Percentiles rank a stretch among this genome's conserved stretches.
These are phyloP conservation scores for Anethum foeniculum DNA, from an alignment of 140 eudicot genomes.

Conservation along the genomic window DNA sequence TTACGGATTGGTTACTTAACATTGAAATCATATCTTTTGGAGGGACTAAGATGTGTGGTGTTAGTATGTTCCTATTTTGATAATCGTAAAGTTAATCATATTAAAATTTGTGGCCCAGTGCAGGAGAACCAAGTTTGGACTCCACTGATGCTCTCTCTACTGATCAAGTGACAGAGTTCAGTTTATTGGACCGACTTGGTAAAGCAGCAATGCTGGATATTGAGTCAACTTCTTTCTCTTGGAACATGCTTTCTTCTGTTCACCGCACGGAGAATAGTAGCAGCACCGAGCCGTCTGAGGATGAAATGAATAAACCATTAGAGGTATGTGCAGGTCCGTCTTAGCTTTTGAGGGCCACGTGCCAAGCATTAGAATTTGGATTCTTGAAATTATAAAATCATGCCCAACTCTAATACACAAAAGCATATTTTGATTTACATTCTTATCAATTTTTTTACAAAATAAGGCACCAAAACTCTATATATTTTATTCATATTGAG, in stretches of 20 bases:
- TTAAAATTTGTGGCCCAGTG: constrained; percentile 35
- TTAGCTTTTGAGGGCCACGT: not conserved
- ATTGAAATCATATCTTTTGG: not conserved
- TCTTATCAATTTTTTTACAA: not conserved
- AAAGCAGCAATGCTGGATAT: constrained; percentile 80
- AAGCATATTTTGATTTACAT: not conserved
- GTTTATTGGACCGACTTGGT: constrained; percentile 90
- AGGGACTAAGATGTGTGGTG: not conserved
- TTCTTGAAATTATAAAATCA: not conserved
- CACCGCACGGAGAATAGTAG: constrained; percentile 87
- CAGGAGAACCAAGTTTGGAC: constrained; percentile 48
- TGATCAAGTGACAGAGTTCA: constrained; percentile 60
- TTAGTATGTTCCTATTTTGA: not conserved
- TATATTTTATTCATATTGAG: not conserved
- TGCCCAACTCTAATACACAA: not conserved
- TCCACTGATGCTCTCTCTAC: constrained; percentile 28
- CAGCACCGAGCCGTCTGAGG: constrained; percentile 81
- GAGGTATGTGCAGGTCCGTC: constrained; percentile 48
- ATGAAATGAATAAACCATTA: constrained; percentile 67
- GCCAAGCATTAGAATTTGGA: not conserved
- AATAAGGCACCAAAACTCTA: not conserved
- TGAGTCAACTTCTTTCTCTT: constrained; percentile 70
- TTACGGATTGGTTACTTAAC: not conserved
- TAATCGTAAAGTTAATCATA: not conserved
- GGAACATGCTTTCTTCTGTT: constrained; percentile 95